Evolutionary conservation across 2,329 filamentous ascomycete genomes (phyloP).

Genomic region (Fusarium staphyleae): DNA sequence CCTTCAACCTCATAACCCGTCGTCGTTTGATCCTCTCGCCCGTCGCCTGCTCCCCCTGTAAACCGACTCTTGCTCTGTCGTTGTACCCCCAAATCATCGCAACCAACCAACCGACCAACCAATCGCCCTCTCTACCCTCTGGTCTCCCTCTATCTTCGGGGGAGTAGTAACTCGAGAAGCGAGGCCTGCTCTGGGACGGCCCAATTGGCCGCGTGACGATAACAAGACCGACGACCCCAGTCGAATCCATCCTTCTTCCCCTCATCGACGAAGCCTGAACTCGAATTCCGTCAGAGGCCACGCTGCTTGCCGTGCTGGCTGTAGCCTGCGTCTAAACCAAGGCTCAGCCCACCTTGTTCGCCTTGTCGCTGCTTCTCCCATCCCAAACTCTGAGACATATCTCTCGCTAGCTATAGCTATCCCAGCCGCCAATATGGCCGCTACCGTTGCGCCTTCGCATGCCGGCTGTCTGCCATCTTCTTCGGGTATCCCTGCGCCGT

Average conservation of each 20-base stretch:
- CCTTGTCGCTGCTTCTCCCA: background rate
- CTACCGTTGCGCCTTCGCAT: constrained; percentile 45
- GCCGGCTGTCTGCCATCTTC: constrained; percentile 38
- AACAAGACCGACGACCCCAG: constrained; percentile 3
- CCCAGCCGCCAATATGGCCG: constrained; percentile 38
- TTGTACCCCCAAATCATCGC: background rate
- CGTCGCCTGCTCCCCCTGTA: background rate
- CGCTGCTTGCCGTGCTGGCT: constrained; percentile 12
- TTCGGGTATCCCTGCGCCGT: constrained; percentile 33
- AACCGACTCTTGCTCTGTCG: background rate
- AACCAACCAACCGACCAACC: background rate
- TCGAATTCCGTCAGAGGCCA: background rate
- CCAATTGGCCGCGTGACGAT: constrained; percentile 30
- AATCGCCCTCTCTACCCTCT: too few species aligned
- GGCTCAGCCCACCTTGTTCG: background rate
- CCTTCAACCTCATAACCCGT: background rate
- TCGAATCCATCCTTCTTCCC: constrained; percentile 4
- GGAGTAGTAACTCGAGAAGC: constrained; percentile 8
- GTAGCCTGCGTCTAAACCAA: constrained; percentile 28
- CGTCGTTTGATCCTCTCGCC: background rate
- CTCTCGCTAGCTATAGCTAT: background rate
- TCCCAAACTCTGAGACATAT: background rate
- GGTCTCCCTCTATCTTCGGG: constrained; percentile 19
- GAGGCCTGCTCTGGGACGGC: constrained; percentile 23
- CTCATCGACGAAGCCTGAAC: background rate